Conservation (phyloP, 1,284 basidiomycete genomes). For the Leccinum fuscescens region DNA sequence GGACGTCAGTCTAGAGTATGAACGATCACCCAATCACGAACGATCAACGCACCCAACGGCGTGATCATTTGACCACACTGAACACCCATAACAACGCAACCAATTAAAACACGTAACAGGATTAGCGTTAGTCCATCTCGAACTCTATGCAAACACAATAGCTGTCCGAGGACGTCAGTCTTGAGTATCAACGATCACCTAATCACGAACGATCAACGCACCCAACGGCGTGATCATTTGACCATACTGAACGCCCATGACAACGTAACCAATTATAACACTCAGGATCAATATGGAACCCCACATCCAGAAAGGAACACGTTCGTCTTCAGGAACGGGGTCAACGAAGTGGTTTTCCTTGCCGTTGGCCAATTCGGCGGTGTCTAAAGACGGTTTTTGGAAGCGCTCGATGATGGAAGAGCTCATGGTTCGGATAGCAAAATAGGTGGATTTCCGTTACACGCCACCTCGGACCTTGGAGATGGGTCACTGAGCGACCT, state of each 20-base stretch:
- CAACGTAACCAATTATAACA: conserved; percentile 52
- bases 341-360: conserved; percentile 35
- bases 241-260: conserved; percentile 54
- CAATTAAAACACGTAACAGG: conserved; percentile 3
- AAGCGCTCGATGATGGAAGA: no score
- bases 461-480: no score
- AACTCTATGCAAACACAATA: conserved; percentile 13
- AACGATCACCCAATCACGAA: not conserved
- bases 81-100: no score
- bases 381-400: not conserved
- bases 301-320: conserved; percentile 59
- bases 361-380: conserved; percentile 15
- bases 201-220: not conserved
- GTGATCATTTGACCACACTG: conserved; percentile 59
- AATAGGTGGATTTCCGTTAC: no score
- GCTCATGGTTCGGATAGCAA: no score
- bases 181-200: not conserved
- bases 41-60: conserved; percentile 35
- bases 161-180: conserved; percentile 3
- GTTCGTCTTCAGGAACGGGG: conserved; percentile 43
- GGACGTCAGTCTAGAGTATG: not conserved
- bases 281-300: conserved; percentile 46
- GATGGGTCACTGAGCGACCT: no score
- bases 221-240: conserved; percentile 56
- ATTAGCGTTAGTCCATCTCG: conserved; percentile 13